Percentiles rank a stretch among this genome's conserved stretches.
These are phyloP conservation scores for Mediolabrus comicus DNA, from an alignment of 108 stramenopile species.

Conservation along the genomic window DNA sequence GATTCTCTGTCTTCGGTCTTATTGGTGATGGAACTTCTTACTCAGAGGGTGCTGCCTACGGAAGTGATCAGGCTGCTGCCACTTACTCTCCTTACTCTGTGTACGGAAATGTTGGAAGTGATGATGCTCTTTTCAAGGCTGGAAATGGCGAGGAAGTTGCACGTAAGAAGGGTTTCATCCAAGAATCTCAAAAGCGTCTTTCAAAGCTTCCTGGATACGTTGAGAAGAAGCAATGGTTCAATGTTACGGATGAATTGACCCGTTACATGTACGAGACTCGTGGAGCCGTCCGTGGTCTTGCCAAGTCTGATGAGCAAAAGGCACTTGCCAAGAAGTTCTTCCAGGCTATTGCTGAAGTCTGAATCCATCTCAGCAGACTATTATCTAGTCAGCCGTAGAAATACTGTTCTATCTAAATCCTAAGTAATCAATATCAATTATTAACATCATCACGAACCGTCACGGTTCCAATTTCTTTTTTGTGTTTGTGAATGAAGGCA, in stretches of 20 bases:
- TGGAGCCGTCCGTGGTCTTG: conserved; percentile 73
- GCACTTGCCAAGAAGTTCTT: conserved; percentile 70
- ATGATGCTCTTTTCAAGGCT: conserved; percentile 56
- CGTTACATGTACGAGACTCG: conserved; percentile 94
- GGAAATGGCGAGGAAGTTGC: conserved; percentile 49
- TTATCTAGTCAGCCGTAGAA: no score
- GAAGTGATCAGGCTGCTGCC: conserved; percentile 65
- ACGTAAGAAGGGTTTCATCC: conserved; percentile 81
- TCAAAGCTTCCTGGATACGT: conserved; percentile 64
- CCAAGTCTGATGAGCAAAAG: conserved; percentile 64
- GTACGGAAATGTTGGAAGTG: conserved; percentile 49
- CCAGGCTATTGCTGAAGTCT: conserved; percentile 68
- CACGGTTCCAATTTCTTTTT: no score
- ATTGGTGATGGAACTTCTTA: conserved; percentile 82
- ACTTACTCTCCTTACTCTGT: conserved; percentile 87
- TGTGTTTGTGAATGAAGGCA: no score
- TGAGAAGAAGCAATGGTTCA: conserved; percentile 84
- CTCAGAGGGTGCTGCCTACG: conserved; percentile 90
- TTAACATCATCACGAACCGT: no score
- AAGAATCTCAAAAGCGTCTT: conserved; percentile 77
- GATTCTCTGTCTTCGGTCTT: conserved; percentile 88
- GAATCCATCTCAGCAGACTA: no score
- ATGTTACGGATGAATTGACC: conserved; percentile 79
- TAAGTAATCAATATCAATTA: no score
- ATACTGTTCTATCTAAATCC: no score